Evolutionary conservation across 345 rosid genomes (phyloP).

Genomic region (Citrus inodora): DNA sequence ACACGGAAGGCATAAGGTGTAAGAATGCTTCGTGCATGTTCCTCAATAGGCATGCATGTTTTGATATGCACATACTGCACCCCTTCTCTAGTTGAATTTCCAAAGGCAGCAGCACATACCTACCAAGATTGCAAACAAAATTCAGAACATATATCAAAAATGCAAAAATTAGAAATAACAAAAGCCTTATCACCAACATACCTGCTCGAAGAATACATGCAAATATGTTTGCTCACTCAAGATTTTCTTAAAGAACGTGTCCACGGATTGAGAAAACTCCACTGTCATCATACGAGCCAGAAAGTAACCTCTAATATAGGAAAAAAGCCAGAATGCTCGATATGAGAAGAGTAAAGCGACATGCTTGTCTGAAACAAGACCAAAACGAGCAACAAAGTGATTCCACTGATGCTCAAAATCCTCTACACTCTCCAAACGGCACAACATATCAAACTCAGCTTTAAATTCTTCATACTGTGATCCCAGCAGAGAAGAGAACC

Average conservation of each 20-base stretch:
- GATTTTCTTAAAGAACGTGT: conserved; percentile 54
- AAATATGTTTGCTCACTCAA: conserved; percentile 59
- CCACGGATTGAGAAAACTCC: conserved; percentile 61
- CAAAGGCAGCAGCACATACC: conserved; percentile 56
- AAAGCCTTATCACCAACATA: conserved; percentile 20
- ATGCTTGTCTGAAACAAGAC: conserved; percentile 79
- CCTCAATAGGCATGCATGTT: conserved; percentile 85
- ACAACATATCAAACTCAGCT: conserved; percentile 62
- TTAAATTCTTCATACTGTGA: conserved; percentile 69
- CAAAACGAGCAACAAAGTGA: conserved; percentile 63
- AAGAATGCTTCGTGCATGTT: conserved; percentile 68
- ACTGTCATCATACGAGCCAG: conserved; percentile 67
- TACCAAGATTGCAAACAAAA: conserved; percentile 31
- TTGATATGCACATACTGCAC: conserved; percentile 50
- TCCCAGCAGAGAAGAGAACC: conserved; percentile 76
- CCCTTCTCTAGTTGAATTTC: conserved; percentile 32
- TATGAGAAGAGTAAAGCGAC: conserved; percentile 61
- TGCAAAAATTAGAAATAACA: background rate
- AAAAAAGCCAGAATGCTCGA: conserved; percentile 64
- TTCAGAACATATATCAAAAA: background rate
- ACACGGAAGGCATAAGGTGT: conserved; percentile 76
- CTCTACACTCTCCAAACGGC: conserved; percentile 51
- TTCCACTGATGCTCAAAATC: conserved; percentile 87
- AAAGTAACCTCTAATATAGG: conserved; percentile 59
- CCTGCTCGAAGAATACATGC: conserved; percentile 82